Percentiles rank a stretch among this genome's conserved stretches.
Evolutionary conservation across 345 rosid genomes (phyloP).

Genomic region (Eutrema yunnanense): DNA sequence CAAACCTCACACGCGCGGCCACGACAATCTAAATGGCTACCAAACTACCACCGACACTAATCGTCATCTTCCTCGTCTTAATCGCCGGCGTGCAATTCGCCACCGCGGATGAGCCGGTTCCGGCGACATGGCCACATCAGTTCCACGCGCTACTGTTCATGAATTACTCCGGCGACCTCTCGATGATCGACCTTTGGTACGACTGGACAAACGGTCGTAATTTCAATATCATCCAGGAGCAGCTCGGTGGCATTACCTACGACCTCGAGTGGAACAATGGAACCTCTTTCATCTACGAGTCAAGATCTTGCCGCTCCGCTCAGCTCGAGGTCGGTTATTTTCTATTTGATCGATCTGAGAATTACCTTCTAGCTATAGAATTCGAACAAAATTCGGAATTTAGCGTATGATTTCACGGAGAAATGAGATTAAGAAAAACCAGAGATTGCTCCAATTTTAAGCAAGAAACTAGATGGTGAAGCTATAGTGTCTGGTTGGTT

Average conservation of each 20-base stretch:
- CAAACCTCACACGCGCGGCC: background rate
- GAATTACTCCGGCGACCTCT: conserved; percentile 54
- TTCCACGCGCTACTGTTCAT: conserved; percentile 55
- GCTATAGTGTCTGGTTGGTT: background rate
- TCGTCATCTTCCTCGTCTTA: background rate
- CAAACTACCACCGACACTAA: background rate
- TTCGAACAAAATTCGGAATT: background rate
- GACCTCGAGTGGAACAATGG: conserved; percentile 71
- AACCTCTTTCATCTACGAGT: conserved; percentile 43
- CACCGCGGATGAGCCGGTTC: conserved; percentile 36
- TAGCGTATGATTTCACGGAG: background rate
- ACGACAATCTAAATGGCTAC: conserved; percentile 6
- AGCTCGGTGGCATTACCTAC: conserved; percentile 46
- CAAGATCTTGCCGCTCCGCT: conserved; percentile 33
- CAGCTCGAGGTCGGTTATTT: conserved; percentile 43
- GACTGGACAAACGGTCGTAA: conserved; percentile 65
- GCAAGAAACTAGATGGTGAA: background rate
- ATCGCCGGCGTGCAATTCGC: conserved; percentile 1
- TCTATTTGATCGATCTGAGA: background rate
- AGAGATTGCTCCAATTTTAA: background rate
- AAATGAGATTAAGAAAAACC: background rate
- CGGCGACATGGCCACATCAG: conserved; percentile 57
- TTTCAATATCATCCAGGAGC: conserved; percentile 62
- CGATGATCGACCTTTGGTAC: conserved; percentile 61
- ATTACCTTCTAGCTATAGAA: background rate